Conservation (phyloP, 192 early-diverging fungal genomes). For the Coemansia guatemalensis region DNA sequence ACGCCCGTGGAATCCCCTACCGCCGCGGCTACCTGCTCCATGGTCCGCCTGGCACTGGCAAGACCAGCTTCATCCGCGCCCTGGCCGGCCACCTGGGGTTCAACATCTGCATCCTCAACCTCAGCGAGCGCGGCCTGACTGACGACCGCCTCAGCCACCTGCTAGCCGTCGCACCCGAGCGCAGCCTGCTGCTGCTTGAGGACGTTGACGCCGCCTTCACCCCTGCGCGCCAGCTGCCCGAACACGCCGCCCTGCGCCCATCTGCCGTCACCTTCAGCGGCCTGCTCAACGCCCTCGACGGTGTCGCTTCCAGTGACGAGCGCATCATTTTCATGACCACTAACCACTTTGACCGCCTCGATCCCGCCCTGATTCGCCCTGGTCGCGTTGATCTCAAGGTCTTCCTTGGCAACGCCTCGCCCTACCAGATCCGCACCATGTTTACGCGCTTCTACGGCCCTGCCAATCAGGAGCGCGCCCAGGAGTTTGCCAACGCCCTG, state of each 20-base stretch:
- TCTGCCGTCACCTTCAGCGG: slow-evolving; percentile 87
- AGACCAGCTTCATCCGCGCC: slow-evolving; percentile 91
- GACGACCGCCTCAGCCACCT: slow-evolving; percentile 83
- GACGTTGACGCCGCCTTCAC: slow-evolving; percentile 86
- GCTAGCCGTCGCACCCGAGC: slow-evolving; percentile 74
- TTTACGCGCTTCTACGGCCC: slow-evolving; percentile 78
- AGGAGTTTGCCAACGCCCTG: slow-evolving; percentile 65
- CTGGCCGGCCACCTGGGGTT: slow-evolving; percentile 84
- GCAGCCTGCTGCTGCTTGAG: slow-evolving; percentile 78
- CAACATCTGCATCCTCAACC: slow-evolving; percentile 86
- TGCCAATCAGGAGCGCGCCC: slow-evolving; percentile 58
- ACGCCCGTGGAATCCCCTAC: slow-evolving; percentile 85
- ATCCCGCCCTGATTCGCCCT: slow-evolving; percentile 77
- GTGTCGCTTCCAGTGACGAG: slow-evolving; percentile 83
- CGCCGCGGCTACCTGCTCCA: slow-evolving; percentile 84
- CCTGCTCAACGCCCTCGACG: slow-evolving; percentile 86
- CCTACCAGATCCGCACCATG: slow-evolving; percentile 67
- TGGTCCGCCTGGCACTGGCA: slow-evolving; percentile 88
- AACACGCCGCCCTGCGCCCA: slow-evolving; percentile 69
- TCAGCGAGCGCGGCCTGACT: slow-evolving; percentile 77
- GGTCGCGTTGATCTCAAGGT: slow-evolving; percentile 79
- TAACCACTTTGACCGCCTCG: slow-evolving; percentile 76
- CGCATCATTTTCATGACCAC: slow-evolving; percentile 92
- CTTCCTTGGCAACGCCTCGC: slow-evolving; percentile 70
- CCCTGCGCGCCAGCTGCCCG: slow-evolving; percentile 57